A percentile compares a stretch with the other conserved stretches of the same genome.
phyloP scores from a whole-genome alignment of 2,329 filamentous ascomycete species.

The Fusarium sp. region DNA sequence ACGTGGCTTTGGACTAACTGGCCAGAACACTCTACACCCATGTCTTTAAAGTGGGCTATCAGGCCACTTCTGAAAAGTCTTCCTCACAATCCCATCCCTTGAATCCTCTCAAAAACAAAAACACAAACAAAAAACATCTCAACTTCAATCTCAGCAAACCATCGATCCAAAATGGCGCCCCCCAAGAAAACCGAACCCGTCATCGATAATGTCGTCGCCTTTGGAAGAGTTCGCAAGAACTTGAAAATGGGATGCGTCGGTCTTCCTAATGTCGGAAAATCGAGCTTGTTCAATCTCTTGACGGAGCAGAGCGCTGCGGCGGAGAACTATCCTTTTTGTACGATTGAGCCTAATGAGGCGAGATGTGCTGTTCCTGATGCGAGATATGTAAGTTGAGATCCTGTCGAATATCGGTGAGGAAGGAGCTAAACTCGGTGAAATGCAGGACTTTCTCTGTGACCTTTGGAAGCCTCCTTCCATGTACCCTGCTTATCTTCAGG shows the following conservation, averaged over 20 bases:
- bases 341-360: slow-evolving; percentile 58
- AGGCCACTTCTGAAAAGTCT: slow-evolving; percentile 43
- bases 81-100: slow-evolving; percentile 15
- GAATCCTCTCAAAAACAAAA: slow-evolving; percentile 3
- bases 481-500: slow-evolving; percentile 56
- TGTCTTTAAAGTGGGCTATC: slow-evolving; percentile 41
- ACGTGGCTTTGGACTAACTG: slow-evolving; percentile 4
- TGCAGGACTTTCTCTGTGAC: slow-evolving; percentile 55
- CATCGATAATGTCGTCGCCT: slow-evolving; percentile 56
- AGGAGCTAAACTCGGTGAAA: background rate
- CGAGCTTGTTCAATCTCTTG: slow-evolving; percentile 56
- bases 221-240: slow-evolving; percentile 55
- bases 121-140: slow-evolving; percentile 1
- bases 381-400: slow-evolving; percentile 51
- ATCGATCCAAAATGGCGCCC: slow-evolving; percentile 48
- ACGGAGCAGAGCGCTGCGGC: slow-evolving; percentile 57
- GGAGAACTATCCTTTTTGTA: slow-evolving; percentile 58
- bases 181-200: slow-evolving; percentile 54
- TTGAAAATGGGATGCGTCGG: slow-evolving; percentile 59
- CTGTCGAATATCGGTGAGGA: background rate
- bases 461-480: slow-evolving; percentile 57
- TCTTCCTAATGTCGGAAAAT: slow-evolving; percentile 57
- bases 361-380: slow-evolving; percentile 56
- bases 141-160: background rate
- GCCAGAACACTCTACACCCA: slow-evolving; percentile 28